phyloP scores from a whole-genome alignment of 352 stramenopile genomes.

The Thraustochytrium striatum region DNA sequence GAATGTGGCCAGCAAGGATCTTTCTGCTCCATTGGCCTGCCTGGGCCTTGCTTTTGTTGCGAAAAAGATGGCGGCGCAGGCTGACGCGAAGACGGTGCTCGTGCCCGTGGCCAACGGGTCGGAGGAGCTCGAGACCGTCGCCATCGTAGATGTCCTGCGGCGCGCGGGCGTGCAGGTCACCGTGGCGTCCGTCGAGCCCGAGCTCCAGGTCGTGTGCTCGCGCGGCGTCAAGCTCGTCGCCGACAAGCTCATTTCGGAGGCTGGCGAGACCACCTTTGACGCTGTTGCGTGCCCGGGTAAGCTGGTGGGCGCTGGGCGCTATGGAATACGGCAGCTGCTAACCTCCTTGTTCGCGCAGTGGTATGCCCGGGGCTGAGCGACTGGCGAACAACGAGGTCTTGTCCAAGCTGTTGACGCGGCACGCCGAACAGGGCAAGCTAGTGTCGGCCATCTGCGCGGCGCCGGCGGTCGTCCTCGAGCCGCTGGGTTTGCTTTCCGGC shows the following conservation, averaged over 20 bases:
- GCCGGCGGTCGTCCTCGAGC: constrained; percentile 60
- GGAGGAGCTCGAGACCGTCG: constrained; percentile 74
- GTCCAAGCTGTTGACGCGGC: constrained; percentile 53
- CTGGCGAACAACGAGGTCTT: constrained; percentile 53
- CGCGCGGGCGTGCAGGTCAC: constrained; percentile 71
- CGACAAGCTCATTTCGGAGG: constrained; percentile 64
- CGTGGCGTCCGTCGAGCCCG: constrained; percentile 63
- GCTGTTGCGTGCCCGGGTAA: constrained; percentile 56
- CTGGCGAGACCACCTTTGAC: constrained; percentile 61
- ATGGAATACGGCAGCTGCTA: too few species aligned
- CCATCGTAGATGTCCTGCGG: constrained; percentile 74
- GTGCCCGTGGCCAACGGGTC: constrained; percentile 36
- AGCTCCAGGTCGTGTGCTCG: constrained; percentile 33
- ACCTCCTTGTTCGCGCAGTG: constrained; percentile 16
- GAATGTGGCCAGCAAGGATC: too few species aligned
- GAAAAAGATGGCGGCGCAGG: too few species aligned
- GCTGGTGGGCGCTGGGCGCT: constrained; percentile 23
- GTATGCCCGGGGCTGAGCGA: constrained; percentile 57
- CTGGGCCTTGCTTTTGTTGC: too few species aligned
- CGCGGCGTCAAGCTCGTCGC: constrained; percentile 57
- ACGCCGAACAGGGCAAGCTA: constrained; percentile 52
- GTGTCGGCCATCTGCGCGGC: constrained; percentile 62
- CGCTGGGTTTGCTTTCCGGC: constrained; percentile 57
- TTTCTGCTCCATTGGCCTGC: too few species aligned
- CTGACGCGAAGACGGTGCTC: constrained; percentile 16